Evolutionary conservation across 805 yeast genomes (phyloP).

Genomic region (Metschnikowia rubicola): DNA sequence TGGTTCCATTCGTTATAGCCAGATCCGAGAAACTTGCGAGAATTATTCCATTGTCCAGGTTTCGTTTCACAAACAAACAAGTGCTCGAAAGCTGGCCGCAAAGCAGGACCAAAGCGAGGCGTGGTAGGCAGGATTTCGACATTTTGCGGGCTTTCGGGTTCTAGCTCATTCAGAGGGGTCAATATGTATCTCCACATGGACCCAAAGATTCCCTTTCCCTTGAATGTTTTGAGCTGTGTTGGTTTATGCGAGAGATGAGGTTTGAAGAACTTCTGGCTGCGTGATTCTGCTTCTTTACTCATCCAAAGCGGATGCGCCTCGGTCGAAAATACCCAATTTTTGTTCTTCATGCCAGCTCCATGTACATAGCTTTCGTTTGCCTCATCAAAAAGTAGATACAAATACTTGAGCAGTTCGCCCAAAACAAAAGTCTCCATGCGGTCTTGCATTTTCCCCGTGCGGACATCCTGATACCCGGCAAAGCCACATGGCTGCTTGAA

Average conservation of each 20-base stretch:
- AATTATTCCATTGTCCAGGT: slow-evolving; percentile 19
- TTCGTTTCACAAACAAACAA: slow-evolving; percentile 30
- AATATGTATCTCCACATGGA: slow-evolving; percentile 11
- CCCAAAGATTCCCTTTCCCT: slow-evolving; percentile 6
- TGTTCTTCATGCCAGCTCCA: slow-evolving; percentile 32
- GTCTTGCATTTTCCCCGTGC: slow-evolving; percentile 61
- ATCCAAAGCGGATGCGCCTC: slow-evolving; percentile 93
- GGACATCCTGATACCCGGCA: slow-evolving; percentile 68
- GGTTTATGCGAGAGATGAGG: slow-evolving; percentile 2
- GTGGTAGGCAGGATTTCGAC: background rate
- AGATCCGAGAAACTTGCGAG: slow-evolving; percentile 29
- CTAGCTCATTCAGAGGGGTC: slow-evolving; percentile 5
- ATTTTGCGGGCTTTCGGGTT: background rate
- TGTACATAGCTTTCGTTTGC: slow-evolving; percentile 46
- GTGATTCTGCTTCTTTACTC: slow-evolving; percentile 28
- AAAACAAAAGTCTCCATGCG: slow-evolving; percentile 90
- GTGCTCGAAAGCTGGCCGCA: slow-evolving; percentile 8
- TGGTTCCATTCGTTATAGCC: slow-evolving; percentile 34
- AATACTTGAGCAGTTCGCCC: slow-evolving; percentile 82
- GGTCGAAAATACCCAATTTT: slow-evolving; percentile 70
- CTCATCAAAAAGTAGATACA: slow-evolving; percentile 75
- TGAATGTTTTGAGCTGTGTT: slow-evolving; percentile 5
- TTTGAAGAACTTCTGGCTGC: slow-evolving; percentile 8
- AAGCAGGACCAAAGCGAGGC: slow-evolving; percentile 8
- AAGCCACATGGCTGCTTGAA: slow-evolving; percentile 74